Evolutionary conservation across 768 basidiomycete genomes (phyloP), one percentile per base, ranked within the genome.

Genomic region (Rubroboletus satanas): DNA sequence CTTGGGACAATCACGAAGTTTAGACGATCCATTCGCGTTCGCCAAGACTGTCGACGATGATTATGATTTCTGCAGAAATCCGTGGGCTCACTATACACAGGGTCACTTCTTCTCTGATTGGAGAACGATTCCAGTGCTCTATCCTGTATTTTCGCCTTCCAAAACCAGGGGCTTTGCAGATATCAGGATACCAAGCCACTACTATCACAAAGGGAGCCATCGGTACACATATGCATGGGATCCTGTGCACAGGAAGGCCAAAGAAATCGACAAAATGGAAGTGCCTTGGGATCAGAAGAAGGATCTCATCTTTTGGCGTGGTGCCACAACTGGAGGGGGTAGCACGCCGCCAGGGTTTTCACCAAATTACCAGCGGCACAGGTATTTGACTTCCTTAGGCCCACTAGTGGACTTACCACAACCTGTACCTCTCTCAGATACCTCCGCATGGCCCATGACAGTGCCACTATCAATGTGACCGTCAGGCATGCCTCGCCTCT

Each of bases 101-200:
- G 94, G 95, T 11, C 94, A 93, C 71, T 98, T 97, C 72, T 98
- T 97, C 81, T 92, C 91, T 17, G 96, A 99, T 71, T 97, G 93
- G 90, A 78, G 95, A 21, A 89, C 88, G 0, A 85, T 98, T 54
- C 83, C 89, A 11, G 83, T 83, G 1, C 77, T 96, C n/a, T 95
- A 91, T 70, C 97, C 97, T 7, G 83, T 99, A 29, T 90, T 99
- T 72, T 94, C 93, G 2, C 94, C 96, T 2, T 90, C 93, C 0
- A 93, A 89, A 64, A 85, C 88, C 0, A 76, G 76, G 38, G 93
- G 97, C 0, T 98, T 88, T 67, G 74, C 84, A 58, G 97, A 98
- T 66, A 90, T 99, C 61, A 79, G 90, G 54, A 93, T 98, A 57
- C 96, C 97, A 0, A 94, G 91, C 57, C 94, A 98, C 70, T 98